Base-by-base conservation (phyloP, 2,329 filamentous ascomycete genomes). In the Camillea tinctor region DNA sequence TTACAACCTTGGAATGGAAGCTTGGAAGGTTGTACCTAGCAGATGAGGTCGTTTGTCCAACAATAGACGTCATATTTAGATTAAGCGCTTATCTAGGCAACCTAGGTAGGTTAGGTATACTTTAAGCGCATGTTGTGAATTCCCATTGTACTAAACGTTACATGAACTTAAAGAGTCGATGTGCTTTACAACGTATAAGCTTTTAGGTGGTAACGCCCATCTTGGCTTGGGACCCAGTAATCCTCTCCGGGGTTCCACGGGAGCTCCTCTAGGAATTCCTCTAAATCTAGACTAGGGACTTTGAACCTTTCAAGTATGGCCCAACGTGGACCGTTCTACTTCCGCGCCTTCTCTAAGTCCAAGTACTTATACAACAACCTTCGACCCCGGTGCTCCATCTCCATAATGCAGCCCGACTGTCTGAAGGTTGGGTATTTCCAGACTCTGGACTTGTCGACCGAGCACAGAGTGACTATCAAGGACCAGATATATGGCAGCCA, bases 401-500 rank as follows among this genome's bases (percentile, higher is more conserved):
- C 26, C 55, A n/a, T n/a, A n/a, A n/a, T n/a, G n/a, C n/a, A n/a
- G n/a, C n/a, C n/a, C n/a, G n/a, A n/a, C n/a, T n/a, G n/a, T 26
- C 44, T 63, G 26, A 62, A 60, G 49, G 53, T 62, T 15, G 68
- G 68, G 2, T 36, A 61, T 36, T 66, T 69, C 44, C 68, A 69
- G 58, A 66, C 61, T 17, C 54, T 66, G 8, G 63, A 67, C 54
- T 56, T 67, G 44, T 62, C 58, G 9, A n/a, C 55, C 1, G 50
- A 60, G 15, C 52, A 60, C 22, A n/a, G 55, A 44, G 66, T 67
- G 36, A 49, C 64, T 36, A 71, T 77, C 63, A 68, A 64, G 50
- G 75, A 77, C 60, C 60, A 71, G 21, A 66, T 77, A 21, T 74
- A 77, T 58, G 75, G 75, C 52, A 64, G 66, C 24, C 65, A 74